Evolutionary conservation across 495 filamentous ascomycete species (phyloP).

Genomic region (Penicillium odoratum): DNA sequence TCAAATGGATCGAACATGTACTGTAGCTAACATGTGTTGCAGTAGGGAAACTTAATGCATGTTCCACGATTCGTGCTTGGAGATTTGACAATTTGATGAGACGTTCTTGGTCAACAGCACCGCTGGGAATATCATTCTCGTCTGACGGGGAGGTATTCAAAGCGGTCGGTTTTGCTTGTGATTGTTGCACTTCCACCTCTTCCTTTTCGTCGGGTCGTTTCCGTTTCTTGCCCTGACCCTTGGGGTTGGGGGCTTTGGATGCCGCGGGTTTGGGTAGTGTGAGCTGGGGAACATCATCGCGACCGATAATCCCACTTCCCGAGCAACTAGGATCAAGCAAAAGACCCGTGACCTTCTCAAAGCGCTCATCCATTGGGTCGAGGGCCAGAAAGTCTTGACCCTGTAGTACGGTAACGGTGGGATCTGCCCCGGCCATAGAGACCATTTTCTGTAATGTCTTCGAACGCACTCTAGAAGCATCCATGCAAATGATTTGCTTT

Average conservation of each 20-base stretch:
- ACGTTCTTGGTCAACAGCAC: constrained; percentile 43
- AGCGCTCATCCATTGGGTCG: constrained; percentile 56
- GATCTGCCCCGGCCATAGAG: constrained; percentile 65
- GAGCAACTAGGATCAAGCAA: constrained; percentile 93
- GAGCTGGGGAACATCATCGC: constrained; percentile 70
- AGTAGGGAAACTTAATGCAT: constrained; percentile 80
- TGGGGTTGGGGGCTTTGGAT: constrained; percentile 20
- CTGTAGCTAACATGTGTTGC: constrained; percentile 81
- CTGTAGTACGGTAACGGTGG: constrained; percentile 61
- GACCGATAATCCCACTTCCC: constrained; percentile 88
- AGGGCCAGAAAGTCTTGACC: constrained; percentile 79
- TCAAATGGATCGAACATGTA: constrained; percentile 82
- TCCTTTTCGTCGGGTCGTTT: constrained; percentile 35
- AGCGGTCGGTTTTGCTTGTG: constrained; percentile 14
- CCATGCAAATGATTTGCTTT: constrained; percentile 42
- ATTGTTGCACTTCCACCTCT: constrained; percentile 15
- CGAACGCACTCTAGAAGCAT: constrained; percentile 53
- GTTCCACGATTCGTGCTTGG: constrained; percentile 73
- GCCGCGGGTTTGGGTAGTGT: constrained; percentile 38
- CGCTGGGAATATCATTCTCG: constrained; percentile 37
- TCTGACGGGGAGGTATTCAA: constrained; percentile 28
- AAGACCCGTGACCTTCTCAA: constrained; percentile 65
- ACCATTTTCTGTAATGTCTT: constrained; percentile 82
- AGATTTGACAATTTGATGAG: constrained; percentile 72
- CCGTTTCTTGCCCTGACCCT: constrained; percentile 45